Evolutionary conservation across 805 yeast species (phyloP), one percentile per base, ranked within the genome.

Genomic region (Hanseniaspora thailandica): DNA sequence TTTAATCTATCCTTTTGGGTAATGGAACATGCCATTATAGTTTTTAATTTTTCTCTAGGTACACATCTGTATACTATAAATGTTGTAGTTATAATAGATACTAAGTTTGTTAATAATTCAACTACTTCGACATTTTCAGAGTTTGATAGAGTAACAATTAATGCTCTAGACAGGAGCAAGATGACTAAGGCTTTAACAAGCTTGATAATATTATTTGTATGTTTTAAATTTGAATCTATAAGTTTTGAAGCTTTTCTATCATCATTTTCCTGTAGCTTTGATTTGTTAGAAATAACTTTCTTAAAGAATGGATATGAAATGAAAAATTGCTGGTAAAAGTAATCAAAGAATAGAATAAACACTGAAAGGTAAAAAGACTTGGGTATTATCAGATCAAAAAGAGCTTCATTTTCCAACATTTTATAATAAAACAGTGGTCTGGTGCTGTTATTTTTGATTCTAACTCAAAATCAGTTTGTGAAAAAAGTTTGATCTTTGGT

Each of bases 361-460:
- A 23, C 73, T 71, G 54, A 69, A 63, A 1, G 56, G 48, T 44
- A 75, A 62, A 50, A 69, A 63, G 8, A 73, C 64, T 19, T 53
- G 52, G 20, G 60, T 48, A 23, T 58, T 57, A 5, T 55, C 36
- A 19, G 34, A 28, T 26, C 58, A 64, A 36, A 69, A 73, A 52
- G 66, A 60, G 9, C 69, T 64, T 36, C 69, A 68, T 58, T 63
- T 63, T 43, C 54, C 26, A 34, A 17, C 54, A 50, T 46, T 10
- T 30, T 45, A 26, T 1, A n/a, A n/a, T n/a, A n/a, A n/a, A n/a
- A n/a, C n/a, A n/a, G n/a, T n/a, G n/a, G n/a, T n/a, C n/a, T n/a
- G n/a, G n/a, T n/a, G n/a, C n/a, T n/a, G n/a, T n/a, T n/a, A n/a
- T n/a, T n/a, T n/a, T n/a, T n/a, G n/a, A n/a, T n/a, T n/a, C n/a